Evolutionary conservation across 164 flowering plant species (phyloP), one percentile per base, ranked within the genome.

Genomic region (Sedum album): DNA sequence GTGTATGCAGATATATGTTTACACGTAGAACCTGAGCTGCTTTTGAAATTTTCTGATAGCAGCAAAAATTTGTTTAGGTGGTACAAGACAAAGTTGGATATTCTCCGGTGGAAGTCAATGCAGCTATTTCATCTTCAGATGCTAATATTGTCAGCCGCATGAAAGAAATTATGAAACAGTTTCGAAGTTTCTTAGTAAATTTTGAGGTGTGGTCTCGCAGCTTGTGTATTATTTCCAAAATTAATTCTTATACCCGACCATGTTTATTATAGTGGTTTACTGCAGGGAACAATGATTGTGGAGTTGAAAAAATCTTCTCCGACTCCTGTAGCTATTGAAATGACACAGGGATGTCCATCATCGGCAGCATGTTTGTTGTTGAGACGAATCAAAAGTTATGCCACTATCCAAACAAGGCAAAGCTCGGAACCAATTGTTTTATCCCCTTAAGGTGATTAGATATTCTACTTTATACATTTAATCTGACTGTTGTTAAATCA

Each of bases 301-400:
- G 86, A 91, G 80, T 76, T 91, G 26, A 88, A 75, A 30, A 66
- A 71, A 48, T 68, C 60, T n/a, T 85, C 82, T 46, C 49, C 79
- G 20, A 42, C 80, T 61, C 98, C 96, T n/a, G 73, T 90, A 71
- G 95, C 81, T 36, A 72, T 83, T 53, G 93, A 88, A 82, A 85
- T 94, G 93, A 73, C 70, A 41, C 82, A 87, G 80, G 96, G 98
- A 1, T 89, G 91, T 80, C 68, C 84, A 38, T 42, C 81, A 65
- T 88, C 92, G 55, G 91, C 84, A 82, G 89, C 90, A 20, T 78
- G 87, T 88, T 71, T 77, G 70, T 93, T 94, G 64, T 80, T 89
- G 36, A 74, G 76, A 75, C 85, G 97, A 68, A 66, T 93, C 46
- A 82, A 78, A 69, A 20, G 73, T 35, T 60, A 23, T 67, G 35